Conservation (phyloP, 2,329 filamentous ascomycete species). For the Ascochyta fabae region DNA sequence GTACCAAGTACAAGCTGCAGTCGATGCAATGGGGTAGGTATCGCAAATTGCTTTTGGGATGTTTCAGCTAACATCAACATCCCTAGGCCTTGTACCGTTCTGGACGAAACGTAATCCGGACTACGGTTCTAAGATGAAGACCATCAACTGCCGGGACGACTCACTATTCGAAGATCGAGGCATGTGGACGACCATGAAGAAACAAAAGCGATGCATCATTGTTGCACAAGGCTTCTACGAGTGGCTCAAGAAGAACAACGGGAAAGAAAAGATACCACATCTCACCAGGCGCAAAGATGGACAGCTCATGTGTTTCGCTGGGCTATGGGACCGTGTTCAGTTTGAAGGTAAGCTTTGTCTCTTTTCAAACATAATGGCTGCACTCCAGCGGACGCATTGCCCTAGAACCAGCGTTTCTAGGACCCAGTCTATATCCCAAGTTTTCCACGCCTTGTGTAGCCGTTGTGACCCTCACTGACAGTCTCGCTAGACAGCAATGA, state of each 20-base stretch:
- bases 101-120: slow-evolving; percentile 88
- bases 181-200: slow-evolving; percentile 94
- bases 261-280: slow-evolving; percentile 83
- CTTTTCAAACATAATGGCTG: background rate
- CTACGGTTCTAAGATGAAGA: slow-evolving; percentile 79
- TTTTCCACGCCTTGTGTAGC: slow-evolving; percentile 25
- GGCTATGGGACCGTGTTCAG: slow-evolving; percentile 86
- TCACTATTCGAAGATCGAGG: slow-evolving; percentile 76
- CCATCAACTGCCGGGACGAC: slow-evolving; percentile 95
- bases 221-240: slow-evolving; percentile 94
- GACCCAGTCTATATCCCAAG: slow-evolving; percentile 24
- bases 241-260: slow-evolving; percentile 81
- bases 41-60: background rate
- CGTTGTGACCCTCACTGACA: slow-evolving; percentile 30
- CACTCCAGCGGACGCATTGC: slow-evolving; percentile 7
- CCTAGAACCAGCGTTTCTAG: slow-evolving; percentile 23
- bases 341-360: slow-evolving; percentile 68
- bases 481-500: slow-evolving; percentile 62
- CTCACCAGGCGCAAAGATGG: slow-evolving; percentile 84
- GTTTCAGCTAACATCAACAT: slow-evolving; percentile 20
- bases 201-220: slow-evolving; percentile 84
- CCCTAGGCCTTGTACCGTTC: slow-evolving; percentile 75
- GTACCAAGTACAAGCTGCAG: slow-evolving; percentile 78
- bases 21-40: slow-evolving; percentile 84
- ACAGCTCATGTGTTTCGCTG: slow-evolving; percentile 85